These are phyloP conservation scores for Candida parachauliodes DNA, from an alignment of 805 yeast species.

Conservation along the genomic window DNA sequence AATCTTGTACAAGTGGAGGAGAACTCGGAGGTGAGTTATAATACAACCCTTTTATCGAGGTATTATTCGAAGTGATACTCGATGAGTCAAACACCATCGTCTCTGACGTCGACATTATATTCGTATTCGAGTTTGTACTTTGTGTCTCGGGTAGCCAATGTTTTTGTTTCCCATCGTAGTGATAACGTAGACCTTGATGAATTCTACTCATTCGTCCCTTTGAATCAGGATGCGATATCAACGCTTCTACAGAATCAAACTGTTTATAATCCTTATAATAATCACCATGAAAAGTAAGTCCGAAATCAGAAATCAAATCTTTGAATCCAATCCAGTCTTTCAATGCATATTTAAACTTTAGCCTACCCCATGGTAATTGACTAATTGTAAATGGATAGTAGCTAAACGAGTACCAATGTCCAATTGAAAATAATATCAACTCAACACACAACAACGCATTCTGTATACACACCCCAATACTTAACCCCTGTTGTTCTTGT, in stretches of 20 bases:
- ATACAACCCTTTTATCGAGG: constrained; percentile 31
- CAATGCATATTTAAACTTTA: constrained; percentile 59
- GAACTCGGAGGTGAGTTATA: constrained; percentile 14
- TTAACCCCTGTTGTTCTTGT: constrained; percentile 23
- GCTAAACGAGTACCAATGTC: constrained; percentile 87
- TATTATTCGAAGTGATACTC: constrained; percentile 27
- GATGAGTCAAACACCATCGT: constrained; percentile 20
- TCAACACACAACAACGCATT: constrained; percentile 80
- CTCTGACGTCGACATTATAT: constrained; percentile 26
- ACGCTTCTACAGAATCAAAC: constrained; percentile 76
- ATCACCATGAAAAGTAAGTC: constrained; percentile 64
- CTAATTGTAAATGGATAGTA: constrained; percentile 65
- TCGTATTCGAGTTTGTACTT: constrained; percentile 10
- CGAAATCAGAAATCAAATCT: constrained; percentile 81
- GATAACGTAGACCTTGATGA: constrained; percentile 79
- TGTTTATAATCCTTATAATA: constrained; percentile 70
- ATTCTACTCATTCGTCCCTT: constrained; percentile 63
- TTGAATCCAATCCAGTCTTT: constrained; percentile 71
- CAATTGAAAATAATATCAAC: constrained; percentile 76
- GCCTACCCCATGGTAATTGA: constrained; percentile 63
- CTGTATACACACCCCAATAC: constrained; percentile 61
- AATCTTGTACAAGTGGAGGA: background rate
- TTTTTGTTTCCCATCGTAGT: constrained; percentile 70
- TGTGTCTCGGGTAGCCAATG: constrained; percentile 62
- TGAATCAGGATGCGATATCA: constrained; percentile 66